A percentile compares a stretch with the other conserved stretches of the same genome.
Conservation (phyloP, 1,139 yeast species). For the Zhuliangozyma parablackwelliae region DNA sequence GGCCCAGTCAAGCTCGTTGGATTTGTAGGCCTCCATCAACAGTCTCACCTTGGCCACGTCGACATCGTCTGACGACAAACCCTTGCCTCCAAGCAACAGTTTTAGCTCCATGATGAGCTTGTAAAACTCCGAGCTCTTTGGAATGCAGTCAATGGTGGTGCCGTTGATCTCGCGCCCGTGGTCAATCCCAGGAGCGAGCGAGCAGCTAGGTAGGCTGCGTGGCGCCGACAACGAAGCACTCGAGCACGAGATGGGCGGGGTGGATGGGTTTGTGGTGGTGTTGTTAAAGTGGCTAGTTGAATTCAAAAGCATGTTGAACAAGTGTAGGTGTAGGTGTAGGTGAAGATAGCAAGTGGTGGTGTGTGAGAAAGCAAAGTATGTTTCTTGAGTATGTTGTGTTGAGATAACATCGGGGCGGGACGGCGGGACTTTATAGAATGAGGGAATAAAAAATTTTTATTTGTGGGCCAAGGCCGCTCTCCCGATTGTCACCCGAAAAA, state of each 20-base stretch:
- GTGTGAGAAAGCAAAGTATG: background rate
- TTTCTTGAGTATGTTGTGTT: background rate
- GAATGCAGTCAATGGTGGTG: conserved; percentile 9
- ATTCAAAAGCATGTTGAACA: conserved; percentile 8
- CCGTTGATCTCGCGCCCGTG: conserved; percentile 10
- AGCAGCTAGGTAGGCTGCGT: background rate
- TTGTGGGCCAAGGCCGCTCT: no score
- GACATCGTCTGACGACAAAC: conserved; percentile 47
- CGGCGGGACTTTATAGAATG: no score
- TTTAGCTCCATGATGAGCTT: conserved; percentile 24
- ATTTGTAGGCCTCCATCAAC: conserved; percentile 46
- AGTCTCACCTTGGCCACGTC: conserved; percentile 46
- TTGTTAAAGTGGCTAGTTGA: conserved; percentile 5
- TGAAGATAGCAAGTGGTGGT: background rate
- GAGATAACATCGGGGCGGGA: no score
- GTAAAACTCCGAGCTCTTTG: conserved; percentile 8
- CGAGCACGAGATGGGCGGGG: conserved; percentile 3
- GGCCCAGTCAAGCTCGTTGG: conserved; percentile 54
- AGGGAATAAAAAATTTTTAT: no score
- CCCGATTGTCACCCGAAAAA: no score
- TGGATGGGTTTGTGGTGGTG: conserved; percentile 1
- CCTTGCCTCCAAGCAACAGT: conserved; percentile 32
- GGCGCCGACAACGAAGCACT: background rate
- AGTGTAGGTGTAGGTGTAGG: background rate
- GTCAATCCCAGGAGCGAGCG: conserved; percentile 4